These are phyloP conservation scores for Parasarocladium wereldwijsianum DNA, from an alignment of 2,329 filamentous ascomycete species.

Conservation along the genomic window DNA sequence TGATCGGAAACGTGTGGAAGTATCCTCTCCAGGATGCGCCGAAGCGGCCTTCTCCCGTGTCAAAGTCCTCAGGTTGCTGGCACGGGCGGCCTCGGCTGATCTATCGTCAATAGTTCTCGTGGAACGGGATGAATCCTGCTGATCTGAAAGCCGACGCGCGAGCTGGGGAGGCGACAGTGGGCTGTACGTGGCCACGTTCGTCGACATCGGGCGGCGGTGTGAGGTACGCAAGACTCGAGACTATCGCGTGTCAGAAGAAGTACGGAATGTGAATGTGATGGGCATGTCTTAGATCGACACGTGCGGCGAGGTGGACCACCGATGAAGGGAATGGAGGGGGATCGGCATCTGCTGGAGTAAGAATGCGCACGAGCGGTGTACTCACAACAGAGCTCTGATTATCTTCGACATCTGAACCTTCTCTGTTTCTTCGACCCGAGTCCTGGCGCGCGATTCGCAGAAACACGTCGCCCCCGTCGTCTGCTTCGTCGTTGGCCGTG, in stretches of 20 bases:
- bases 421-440: constrained; percentile 20
- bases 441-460: constrained; percentile 44
- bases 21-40: constrained; percentile 21
- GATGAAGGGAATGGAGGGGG: no score
- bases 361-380: constrained; percentile 10
- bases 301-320: no score
- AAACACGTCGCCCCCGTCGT: constrained; percentile 44
- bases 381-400: constrained; percentile 30
- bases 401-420: constrained; percentile 14
- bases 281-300: constrained; percentile 4
- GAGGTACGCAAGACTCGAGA: constrained; percentile 30
- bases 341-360: constrained; percentile 3
- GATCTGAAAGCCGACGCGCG: constrained; percentile 40
- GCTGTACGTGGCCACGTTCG: constrained; percentile 31
- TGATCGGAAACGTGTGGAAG: constrained; percentile 5
- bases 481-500: constrained; percentile 22
- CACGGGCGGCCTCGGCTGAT: constrained; percentile 23
- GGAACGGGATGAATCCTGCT: constrained; percentile 28
- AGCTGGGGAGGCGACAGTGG: constrained; percentile 34
- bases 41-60: constrained; percentile 26
- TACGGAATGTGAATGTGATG: constrained; percentile 2
- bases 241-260: constrained; percentile 16
- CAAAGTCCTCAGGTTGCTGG: constrained; percentile 26
- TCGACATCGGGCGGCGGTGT: constrained; percentile 38
- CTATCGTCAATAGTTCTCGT: constrained; percentile 30